These are phyloP conservation scores for Teunomyces aglyptinius DNA, from an alignment of 805 yeast genomes.

Conservation along the genomic window DNA sequence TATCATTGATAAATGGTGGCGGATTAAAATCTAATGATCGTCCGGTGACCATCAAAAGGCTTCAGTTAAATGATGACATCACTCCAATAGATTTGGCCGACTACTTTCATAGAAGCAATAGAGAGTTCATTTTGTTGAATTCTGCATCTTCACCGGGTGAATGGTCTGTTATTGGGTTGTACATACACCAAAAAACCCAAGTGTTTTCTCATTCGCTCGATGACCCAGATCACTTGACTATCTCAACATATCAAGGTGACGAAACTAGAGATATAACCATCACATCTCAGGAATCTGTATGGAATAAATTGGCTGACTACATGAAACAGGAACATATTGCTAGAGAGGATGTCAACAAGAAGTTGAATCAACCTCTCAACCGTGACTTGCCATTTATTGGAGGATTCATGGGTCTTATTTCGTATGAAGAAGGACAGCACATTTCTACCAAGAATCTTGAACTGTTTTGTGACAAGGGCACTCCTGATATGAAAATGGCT, in stretches of 20 bases:
- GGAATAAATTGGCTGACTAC: slow-evolving; percentile 50
- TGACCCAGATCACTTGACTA: slow-evolving; percentile 17
- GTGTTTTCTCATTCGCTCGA: slow-evolving; percentile 65
- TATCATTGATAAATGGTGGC: slow-evolving; percentile 16
- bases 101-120: slow-evolving; percentile 22
- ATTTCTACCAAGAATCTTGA: slow-evolving; percentile 31
- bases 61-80: slow-evolving; percentile 12
- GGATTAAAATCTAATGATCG: not conserved
- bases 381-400: slow-evolving; percentile 75
- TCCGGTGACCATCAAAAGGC: slow-evolving; percentile 5
- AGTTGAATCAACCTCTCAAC: slow-evolving; percentile 14
- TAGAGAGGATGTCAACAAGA: slow-evolving; percentile 23
- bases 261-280: slow-evolving; percentile 6
- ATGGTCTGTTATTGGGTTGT: slow-evolving; percentile 85
- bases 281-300: slow-evolving; percentile 33
- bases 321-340: slow-evolving; percentile 42
- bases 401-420: slow-evolving; percentile 83
- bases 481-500: slow-evolving; percentile 76
- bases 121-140: slow-evolving; percentile 61
- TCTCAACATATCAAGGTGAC: slow-evolving; percentile 28
- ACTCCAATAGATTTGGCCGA: slow-evolving; percentile 55
- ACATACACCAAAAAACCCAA: slow-evolving; percentile 41
- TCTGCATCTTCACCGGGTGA: slow-evolving; percentile 83
- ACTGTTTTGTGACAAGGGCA: slow-evolving; percentile 35
- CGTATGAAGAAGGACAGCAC: slow-evolving; percentile 82